phyloP scores from a whole-genome alignment of 2,329 filamentous ascomycete genomes.

The Diaporthe caulivora region DNA sequence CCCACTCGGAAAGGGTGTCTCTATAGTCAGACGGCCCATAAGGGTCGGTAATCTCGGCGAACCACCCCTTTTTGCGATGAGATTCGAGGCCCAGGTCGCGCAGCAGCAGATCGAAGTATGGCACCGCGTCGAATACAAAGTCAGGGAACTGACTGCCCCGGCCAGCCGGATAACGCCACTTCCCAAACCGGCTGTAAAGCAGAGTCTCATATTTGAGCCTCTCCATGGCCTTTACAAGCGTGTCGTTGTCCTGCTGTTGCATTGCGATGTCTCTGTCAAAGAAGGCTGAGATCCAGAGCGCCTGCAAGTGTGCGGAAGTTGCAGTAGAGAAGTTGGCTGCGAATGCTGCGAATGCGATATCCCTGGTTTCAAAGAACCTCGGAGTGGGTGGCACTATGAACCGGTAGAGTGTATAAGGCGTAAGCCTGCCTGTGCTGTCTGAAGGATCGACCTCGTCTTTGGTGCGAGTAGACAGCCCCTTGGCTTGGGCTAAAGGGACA shows the following conservation, averaged over 20 bases:
- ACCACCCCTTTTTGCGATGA: slow-evolving; percentile 66
- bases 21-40: slow-evolving; percentile 72
- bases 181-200: slow-evolving; percentile 76
- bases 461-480: slow-evolving; percentile 46
- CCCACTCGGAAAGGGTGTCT: slow-evolving; percentile 66
- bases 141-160: slow-evolving; percentile 74
- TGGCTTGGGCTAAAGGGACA: slow-evolving; percentile 55
- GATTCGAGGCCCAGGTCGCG: slow-evolving; percentile 72
- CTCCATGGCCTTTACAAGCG: slow-evolving; percentile 53
- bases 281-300: slow-evolving; percentile 75
- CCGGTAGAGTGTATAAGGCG: slow-evolving; percentile 58
- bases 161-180: slow-evolving; percentile 72
- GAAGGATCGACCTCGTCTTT: slow-evolving; percentile 43
- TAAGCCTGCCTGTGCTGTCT: slow-evolving; percentile 46
- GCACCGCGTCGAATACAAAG: slow-evolving; percentile 81
- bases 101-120: slow-evolving; percentile 78
- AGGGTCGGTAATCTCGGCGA: slow-evolving; percentile 65
- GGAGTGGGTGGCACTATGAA: slow-evolving; percentile 59
- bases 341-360: slow-evolving; percentile 61
- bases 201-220: slow-evolving; percentile 66
- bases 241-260: slow-evolving; percentile 1
- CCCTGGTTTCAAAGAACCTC: slow-evolving; percentile 51
- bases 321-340: slow-evolving; percentile 57
- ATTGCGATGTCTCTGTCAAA: slow-evolving; percentile 63
- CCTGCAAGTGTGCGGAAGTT: slow-evolving; percentile 60